A percentile compares a stretch with the other conserved stretches of the same genome.
Evolutionary conservation across 2,329 filamentous ascomycete species (phyloP).

Genomic region (Apiospora marii): DNA sequence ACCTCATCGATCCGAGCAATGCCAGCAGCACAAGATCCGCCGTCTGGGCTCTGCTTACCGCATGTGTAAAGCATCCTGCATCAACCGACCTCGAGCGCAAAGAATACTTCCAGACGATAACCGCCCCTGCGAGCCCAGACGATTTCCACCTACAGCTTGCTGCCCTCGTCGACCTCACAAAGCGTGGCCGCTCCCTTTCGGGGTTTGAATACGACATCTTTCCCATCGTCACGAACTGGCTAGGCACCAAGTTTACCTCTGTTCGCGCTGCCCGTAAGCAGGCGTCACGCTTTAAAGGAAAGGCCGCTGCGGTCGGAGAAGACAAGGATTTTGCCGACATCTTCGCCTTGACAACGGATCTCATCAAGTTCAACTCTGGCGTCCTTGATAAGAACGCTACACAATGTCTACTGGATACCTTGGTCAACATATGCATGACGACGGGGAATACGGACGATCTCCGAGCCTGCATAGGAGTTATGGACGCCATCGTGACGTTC

Average conservation of each 20-base stretch:
- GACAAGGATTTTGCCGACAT: conserved; percentile 70
- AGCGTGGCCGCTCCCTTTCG: conserved; percentile 66
- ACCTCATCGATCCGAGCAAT: conserved; percentile 67
- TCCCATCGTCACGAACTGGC: conserved; percentile 68
- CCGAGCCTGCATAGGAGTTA: conserved; percentile 69
- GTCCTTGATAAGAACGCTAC: conserved; percentile 70
- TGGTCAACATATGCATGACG: conserved; percentile 72
- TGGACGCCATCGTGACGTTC: conserved; percentile 76
- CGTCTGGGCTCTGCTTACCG: conserved; percentile 72
- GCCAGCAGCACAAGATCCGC: conserved; percentile 60
- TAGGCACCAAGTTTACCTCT: conserved; percentile 62
- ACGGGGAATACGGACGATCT: conserved; percentile 72
- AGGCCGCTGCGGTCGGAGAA: conserved; percentile 55
- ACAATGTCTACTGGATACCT: conserved; percentile 65
- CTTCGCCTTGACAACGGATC: conserved; percentile 70
- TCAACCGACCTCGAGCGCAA: conserved; percentile 72
- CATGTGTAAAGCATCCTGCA: conserved; percentile 68
- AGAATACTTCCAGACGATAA: conserved; percentile 70
- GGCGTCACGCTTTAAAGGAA: conserved; percentile 52
- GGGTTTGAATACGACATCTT: conserved; percentile 74
- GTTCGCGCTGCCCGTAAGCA: conserved; percentile 60
- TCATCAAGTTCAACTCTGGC: conserved; percentile 80
- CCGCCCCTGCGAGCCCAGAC: conserved; percentile 61
- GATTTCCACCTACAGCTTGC: conserved; percentile 74
- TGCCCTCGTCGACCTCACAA: conserved; percentile 68